phyloP scores from a whole-genome alignment of 2,329 filamentous ascomycete species.

The Sordariomycetes sp. region DNA sequence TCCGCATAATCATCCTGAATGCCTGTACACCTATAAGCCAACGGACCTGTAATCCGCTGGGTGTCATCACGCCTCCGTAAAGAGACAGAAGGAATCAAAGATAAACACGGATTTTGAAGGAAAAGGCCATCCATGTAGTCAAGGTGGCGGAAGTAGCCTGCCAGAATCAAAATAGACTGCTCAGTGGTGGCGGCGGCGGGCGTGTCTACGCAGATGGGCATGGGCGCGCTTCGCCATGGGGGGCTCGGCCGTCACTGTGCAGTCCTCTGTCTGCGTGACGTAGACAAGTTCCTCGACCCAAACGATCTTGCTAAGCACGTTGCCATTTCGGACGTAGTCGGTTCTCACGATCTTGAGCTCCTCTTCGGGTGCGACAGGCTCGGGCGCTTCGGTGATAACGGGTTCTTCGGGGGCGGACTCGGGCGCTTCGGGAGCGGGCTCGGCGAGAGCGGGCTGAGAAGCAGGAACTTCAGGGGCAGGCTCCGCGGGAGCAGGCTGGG shows the following conservation, averaged over 20 bases:
- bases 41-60: neutral
- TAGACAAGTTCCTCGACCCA: conserved; percentile 41
- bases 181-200: conserved; percentile 3
- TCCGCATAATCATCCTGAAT: neutral
- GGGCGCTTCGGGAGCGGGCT: conserved; percentile 3
- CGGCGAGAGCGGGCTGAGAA: conserved; percentile 5
- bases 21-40: neutral
- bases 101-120: neutral
- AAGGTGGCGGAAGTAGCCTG: neutral
- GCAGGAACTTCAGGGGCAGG: conserved; percentile 5
- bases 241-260: conserved; percentile 23
- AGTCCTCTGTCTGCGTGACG: conserved; percentile 30
- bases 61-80: neutral
- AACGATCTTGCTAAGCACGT: conserved; percentile 39
- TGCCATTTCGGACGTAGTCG: conserved; percentile 34
- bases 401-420: neutral
- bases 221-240: conserved; percentile 19
- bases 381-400: conserved; percentile 14
- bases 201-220: conserved; percentile 20
- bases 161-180: neutral
- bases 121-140: neutral
- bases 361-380: conserved; percentile 17
- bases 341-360: conserved; percentile 31
- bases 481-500: conserved; percentile 5
- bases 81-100: neutral